These are phyloP conservation scores for Nepenthes alata DNA, from an alignment of 179 eudicot species.

Conservation along the genomic window DNA sequence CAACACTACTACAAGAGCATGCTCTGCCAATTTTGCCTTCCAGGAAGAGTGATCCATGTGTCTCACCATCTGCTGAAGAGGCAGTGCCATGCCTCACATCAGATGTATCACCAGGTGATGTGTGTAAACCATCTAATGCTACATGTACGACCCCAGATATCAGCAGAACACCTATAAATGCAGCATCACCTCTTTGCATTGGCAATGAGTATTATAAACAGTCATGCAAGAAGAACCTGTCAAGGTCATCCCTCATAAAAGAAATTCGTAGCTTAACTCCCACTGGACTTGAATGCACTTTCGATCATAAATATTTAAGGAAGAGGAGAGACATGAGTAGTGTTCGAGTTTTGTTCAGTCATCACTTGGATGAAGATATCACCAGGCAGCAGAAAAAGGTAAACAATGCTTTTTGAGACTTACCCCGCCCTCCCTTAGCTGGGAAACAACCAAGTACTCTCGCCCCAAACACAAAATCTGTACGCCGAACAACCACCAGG, in stretches of 20 bases:
- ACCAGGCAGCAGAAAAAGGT: constrained; percentile 84
- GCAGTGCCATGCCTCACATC: constrained; percentile 9
- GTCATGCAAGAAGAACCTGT: constrained; percentile 46
- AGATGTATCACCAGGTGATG: constrained; percentile 27
- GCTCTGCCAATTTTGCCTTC: constrained; percentile 5
- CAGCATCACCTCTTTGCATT: constrained; percentile 59
- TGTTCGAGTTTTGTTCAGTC: constrained; percentile 72
- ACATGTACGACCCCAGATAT: constrained; percentile 38
- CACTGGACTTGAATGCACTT: constrained; percentile 14
- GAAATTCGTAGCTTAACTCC: constrained; percentile 35
- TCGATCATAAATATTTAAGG: constrained; percentile 37
- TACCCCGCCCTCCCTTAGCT: too few relatives aligned
- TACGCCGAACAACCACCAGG: too few relatives aligned
- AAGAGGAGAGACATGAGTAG: constrained; percentile 50
- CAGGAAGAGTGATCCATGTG: constrained; percentile 15
- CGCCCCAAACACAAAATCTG: too few relatives aligned
- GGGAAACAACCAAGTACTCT: too few relatives aligned
- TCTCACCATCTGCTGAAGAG: constrained; percentile 14
- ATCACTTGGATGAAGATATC: constrained; percentile 64
- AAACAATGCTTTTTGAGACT: background rate
- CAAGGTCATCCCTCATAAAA: constrained; percentile 32
- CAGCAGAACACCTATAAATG: constrained; percentile 30
- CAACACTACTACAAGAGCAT: constrained; percentile 3
- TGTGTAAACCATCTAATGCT: constrained; percentile 17
- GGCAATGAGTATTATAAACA: constrained; percentile 61